These are phyloP conservation scores for Brassica rapa DNA, from an alignment of 345 rosid genomes.

Conservation along the genomic window DNA sequence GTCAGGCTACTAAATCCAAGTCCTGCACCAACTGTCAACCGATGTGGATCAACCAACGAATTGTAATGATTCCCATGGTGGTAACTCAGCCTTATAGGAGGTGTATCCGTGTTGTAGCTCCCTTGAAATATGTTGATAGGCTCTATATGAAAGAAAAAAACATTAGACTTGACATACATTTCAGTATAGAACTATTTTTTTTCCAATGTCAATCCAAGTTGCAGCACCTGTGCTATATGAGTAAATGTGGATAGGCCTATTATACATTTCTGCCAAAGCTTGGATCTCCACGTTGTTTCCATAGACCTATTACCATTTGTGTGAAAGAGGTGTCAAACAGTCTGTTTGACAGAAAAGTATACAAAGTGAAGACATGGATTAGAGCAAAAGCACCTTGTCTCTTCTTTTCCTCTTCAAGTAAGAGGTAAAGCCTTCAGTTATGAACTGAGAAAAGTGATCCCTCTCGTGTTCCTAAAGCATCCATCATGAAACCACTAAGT, in stretches of 20 bases:
- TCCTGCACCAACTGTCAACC: constrained; percentile 88
- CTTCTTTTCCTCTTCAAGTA: constrained; percentile 98
- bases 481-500: constrained; percentile 21
- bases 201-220: background rate
- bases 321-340: constrained; percentile 10
- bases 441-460: constrained; percentile 96
- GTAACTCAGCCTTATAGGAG: constrained; percentile 85
- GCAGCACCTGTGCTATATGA: constrained; percentile 88
- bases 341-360: constrained; percentile 1
- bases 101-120: constrained; percentile 80
- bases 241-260: constrained; percentile 94
- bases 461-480: constrained; percentile 82
- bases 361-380: background rate
- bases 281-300: constrained; percentile 99
- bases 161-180: background rate
- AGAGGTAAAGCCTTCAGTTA: constrained; percentile 91
- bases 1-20: constrained; percentile 93
- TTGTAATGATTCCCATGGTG: constrained; percentile 99
- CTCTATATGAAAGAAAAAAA: constrained; percentile 47
- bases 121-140: constrained; percentile 97
- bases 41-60: constrained; percentile 92
- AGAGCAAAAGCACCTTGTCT: constrained; percentile 69
- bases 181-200: background rate
- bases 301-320: constrained; percentile 62
- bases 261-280: constrained; percentile 94